Conservation (phyloP, 2,329 filamentous ascomycete genomes). For the Cytospora piceae region DNA sequence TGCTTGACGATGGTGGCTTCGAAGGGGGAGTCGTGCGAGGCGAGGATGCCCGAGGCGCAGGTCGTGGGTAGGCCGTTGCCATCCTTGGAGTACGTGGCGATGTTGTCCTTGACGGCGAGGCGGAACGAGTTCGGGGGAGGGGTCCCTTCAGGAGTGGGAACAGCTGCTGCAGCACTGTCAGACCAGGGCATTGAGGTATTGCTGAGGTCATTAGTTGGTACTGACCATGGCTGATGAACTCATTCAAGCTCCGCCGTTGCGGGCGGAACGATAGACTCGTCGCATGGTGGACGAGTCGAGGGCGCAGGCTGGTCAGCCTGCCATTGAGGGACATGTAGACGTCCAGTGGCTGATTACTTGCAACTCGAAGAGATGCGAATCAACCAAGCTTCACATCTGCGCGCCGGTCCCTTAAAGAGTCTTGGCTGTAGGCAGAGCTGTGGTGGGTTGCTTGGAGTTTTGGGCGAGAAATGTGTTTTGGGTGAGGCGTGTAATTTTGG, state of each 20-base stretch:
- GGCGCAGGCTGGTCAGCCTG: conserved; percentile 32
- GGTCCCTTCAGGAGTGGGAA: neutral
- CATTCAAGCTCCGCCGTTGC: conserved; percentile 28
- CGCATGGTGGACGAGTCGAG: conserved; percentile 25
- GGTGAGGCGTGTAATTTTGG: neutral
- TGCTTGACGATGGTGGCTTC: conserved; percentile 78
- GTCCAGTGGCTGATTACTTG: conserved; percentile 1
- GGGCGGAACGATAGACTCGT: conserved; percentile 6
- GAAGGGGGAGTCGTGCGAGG: conserved; percentile 74
- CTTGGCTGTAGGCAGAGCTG: neutral
- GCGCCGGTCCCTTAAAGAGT: conserved; percentile 6
- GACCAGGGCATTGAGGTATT: neutral
- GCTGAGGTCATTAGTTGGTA: neutral
- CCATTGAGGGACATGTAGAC: conserved; percentile 32
- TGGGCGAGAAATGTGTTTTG: neutral
- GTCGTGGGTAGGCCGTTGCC: conserved; percentile 67
- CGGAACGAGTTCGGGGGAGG: conserved; percentile 38
- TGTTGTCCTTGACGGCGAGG: conserved; percentile 78
- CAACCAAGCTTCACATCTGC: conserved; percentile 26
- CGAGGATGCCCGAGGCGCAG: conserved; percentile 77
- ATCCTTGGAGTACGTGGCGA: conserved; percentile 54
- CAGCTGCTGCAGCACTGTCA: neutral
- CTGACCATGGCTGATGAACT: conserved; percentile 29
- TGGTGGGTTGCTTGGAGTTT: conserved; percentile 2
- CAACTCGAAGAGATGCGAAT: conserved; percentile 24